These are phyloP conservation scores for Fraxinus paxiana DNA, from an alignment of 305 asterid species.

Conservation along the genomic window DNA sequence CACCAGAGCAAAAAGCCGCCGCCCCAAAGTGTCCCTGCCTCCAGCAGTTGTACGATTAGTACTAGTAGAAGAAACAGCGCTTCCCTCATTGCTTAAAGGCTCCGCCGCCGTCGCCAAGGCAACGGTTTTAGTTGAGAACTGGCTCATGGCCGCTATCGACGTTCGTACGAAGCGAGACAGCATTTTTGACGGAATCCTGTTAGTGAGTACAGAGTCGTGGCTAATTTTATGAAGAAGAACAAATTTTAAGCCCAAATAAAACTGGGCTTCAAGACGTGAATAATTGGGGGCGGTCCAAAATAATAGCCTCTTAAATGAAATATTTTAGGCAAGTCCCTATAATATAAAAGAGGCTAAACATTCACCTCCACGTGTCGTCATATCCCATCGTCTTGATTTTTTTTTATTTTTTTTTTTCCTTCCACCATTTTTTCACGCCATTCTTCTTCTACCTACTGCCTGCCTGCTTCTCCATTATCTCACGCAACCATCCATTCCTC, in stretches of 20 bases:
- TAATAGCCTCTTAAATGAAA: background rate
- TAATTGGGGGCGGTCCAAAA: background rate
- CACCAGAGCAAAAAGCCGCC: conserved; percentile 62
- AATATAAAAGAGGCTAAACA: too few species aligned
- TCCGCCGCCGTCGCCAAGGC: conserved; percentile 38
- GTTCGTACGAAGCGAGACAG: conserved; percentile 46
- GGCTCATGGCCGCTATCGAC: conserved; percentile 50
- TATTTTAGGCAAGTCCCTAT: background rate
- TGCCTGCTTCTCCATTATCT: too few species aligned
- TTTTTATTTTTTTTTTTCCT: too few species aligned
- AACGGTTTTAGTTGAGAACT: conserved; percentile 47
- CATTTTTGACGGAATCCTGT: conserved; percentile 30
- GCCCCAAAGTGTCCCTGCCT: conserved; percentile 64
- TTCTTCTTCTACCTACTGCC: too few species aligned
- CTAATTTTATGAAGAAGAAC: background rate
- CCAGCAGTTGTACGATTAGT: conserved; percentile 19
- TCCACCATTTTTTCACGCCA: too few species aligned
- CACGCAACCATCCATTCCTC: too few species aligned
- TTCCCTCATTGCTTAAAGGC: conserved; percentile 9
- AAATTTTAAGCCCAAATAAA: background rate
- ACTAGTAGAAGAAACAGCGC: conserved; percentile 9
- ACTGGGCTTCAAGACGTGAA: background rate
- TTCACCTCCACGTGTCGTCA: too few species aligned
- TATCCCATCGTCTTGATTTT: too few species aligned
- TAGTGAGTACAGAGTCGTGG: background rate